phyloP scores from a whole-genome alignment of 768 basidiomycete genomes.

The Pisolithus tinctorius region DNA sequence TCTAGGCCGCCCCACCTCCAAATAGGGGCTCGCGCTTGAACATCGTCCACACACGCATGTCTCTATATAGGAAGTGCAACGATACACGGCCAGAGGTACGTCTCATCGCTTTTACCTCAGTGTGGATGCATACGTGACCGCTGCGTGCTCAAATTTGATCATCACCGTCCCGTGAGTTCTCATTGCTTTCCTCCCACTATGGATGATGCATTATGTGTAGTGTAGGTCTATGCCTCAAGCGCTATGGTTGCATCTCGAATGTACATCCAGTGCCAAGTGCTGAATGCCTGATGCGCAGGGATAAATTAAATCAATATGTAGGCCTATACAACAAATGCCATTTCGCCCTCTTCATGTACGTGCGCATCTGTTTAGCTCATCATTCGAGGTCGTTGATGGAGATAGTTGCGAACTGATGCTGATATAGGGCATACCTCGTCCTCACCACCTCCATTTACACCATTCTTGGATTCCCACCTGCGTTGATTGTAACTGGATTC shows the following conservation, averaged over 20 bases:
- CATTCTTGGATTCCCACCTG: slow-evolving; percentile 54
- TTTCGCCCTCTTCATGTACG: slow-evolving; percentile 34
- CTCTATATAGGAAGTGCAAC: slow-evolving; percentile 65
- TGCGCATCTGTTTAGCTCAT: no score
- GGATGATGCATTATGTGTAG: slow-evolving; percentile 16
- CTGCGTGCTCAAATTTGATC: slow-evolving; percentile 87
- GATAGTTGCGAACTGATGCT: not conserved
- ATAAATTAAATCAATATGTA: slow-evolving; percentile 40
- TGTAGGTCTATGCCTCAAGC: slow-evolving; percentile 27
- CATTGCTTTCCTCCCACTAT: slow-evolving; percentile 1
- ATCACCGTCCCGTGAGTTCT: slow-evolving; percentile 81
- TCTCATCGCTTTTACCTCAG: not conserved
- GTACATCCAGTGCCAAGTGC: not conserved
- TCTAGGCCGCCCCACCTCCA: slow-evolving; percentile 48
- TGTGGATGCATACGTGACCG: slow-evolving; percentile 18
- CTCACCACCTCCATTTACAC: slow-evolving; percentile 58
- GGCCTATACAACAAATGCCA: slow-evolving; percentile 93
- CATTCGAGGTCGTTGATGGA: not conserved
- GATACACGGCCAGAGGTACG: slow-evolving; percentile 73
- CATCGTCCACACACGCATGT: slow-evolving; percentile 48
- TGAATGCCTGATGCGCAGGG: no score
- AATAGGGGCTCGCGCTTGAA: slow-evolving; percentile 33
- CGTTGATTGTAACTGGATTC: slow-evolving; percentile 54
- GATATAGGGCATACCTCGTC: slow-evolving; percentile 75
- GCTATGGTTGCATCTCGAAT: not conserved